Evolutionary conservation across 208 protist genomes (phyloP).

Genomic region (Vickermania ingenoplastis): DNA sequence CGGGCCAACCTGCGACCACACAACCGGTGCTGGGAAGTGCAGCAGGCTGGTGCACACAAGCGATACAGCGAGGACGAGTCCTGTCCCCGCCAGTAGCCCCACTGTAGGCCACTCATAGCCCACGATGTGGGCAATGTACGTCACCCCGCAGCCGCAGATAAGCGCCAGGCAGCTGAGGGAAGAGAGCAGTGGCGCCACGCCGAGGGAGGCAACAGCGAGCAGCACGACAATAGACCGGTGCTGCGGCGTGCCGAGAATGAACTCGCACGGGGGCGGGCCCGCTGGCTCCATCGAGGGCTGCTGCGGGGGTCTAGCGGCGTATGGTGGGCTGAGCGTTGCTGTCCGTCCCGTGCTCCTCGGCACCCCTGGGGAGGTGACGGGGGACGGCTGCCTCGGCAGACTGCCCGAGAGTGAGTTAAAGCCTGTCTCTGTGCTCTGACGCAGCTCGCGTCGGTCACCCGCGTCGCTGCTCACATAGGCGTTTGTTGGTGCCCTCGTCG

Average conservation of each 20-base stretch:
- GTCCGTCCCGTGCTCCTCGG: too few relatives aligned
- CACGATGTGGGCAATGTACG: conserved; percentile 77
- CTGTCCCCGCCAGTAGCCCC: conserved; percentile 32
- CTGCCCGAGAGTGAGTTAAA: too few relatives aligned
- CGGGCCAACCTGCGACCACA: conserved; percentile 26
- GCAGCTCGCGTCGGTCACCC: too few relatives aligned
- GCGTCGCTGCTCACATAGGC: too few relatives aligned
- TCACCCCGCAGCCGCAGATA: conserved; percentile 44
- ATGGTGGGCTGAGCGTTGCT: too few relatives aligned
- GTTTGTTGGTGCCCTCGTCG: too few relatives aligned
- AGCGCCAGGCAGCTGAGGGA: conserved; percentile 46
- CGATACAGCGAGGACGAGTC: conserved; percentile 25
- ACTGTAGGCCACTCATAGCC: conserved; percentile 49
- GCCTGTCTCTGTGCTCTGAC: too few relatives aligned
- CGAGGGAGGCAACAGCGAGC: conserved; percentile 47
- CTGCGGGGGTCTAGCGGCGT: too few relatives aligned
- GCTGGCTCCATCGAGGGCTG: too few relatives aligned
- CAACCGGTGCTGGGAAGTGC: conserved; percentile 18
- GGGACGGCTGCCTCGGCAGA: too few relatives aligned
- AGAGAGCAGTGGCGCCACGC: conserved; percentile 71
- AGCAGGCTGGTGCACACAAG: conserved; percentile 72
- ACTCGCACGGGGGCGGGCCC: conserved; percentile 8
- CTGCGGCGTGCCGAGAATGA: conserved; percentile 19
- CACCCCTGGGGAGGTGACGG: too few relatives aligned
- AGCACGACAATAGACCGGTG: conserved; percentile 29